These are phyloP conservation scores for Phoenix dactylifera DNA, from an alignment of 176 grass and related monocot species.

Conservation along the genomic window DNA sequence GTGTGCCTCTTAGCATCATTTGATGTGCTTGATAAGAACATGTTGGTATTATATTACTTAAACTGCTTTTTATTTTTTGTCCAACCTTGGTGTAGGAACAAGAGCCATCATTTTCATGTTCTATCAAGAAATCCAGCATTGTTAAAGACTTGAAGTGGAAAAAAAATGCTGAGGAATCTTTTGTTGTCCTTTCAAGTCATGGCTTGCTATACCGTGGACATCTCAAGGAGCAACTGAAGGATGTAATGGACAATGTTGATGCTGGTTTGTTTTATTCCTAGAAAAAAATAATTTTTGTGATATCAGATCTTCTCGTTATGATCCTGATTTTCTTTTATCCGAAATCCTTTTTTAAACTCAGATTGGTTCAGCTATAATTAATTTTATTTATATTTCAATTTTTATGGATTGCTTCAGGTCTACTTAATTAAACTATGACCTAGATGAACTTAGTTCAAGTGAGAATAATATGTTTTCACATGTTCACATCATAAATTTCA, in stretches of 20 bases:
- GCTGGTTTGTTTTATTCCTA: slow-evolving; percentile 38
- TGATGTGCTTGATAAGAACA: neutral
- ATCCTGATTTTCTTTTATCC: no score
- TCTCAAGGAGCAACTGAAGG: slow-evolving; percentile 42
- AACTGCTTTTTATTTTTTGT: neutral
- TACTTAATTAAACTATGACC: no score
- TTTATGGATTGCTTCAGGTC: no score
- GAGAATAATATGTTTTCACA: no score
- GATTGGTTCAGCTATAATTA: no score
- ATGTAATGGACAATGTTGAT: slow-evolving; percentile 69
- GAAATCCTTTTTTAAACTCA: no score
- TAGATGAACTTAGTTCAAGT: no score
- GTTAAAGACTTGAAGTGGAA: slow-evolving; percentile 83
- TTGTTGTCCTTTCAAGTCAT: slow-evolving; percentile 44
- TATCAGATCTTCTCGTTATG: neutral
- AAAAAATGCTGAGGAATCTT: slow-evolving; percentile 42
- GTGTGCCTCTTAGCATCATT: neutral
- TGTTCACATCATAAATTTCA: no score
- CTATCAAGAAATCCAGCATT: slow-evolving; percentile 28
- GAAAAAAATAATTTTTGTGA: slow-evolving; percentile 2
- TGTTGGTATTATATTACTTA: neutral
- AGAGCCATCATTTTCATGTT: slow-evolving; percentile 42
- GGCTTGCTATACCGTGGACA: slow-evolving; percentile 50
- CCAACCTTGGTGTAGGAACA: slow-evolving; percentile 28
- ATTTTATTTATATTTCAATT: no score